Conservation (phyloP, 352 stramenopile species). For the Phytopythium mirpurense region DNA sequence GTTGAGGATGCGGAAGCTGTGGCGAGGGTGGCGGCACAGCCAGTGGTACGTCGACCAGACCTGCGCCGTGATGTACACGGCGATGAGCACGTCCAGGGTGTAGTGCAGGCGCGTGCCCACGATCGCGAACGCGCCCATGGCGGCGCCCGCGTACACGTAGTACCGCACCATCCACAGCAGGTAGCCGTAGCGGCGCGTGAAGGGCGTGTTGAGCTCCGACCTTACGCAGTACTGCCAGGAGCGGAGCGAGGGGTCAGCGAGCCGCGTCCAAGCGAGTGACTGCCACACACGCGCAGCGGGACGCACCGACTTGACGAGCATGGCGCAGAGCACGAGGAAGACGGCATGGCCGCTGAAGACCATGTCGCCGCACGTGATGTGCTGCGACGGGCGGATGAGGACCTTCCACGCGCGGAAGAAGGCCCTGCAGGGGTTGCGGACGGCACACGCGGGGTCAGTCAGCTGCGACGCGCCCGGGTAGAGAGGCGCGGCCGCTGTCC, state of each 20-base stretch:
- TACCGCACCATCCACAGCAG: constrained; percentile 81
- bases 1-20: constrained; percentile 59
- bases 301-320: constrained; percentile 73
- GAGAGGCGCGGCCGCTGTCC: constrained; percentile 9
- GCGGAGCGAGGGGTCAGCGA: constrained; percentile 3
- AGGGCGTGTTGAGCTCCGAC: constrained; percentile 81
- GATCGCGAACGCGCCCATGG: constrained; percentile 76
- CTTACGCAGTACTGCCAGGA: constrained; percentile 65
- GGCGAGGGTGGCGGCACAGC: constrained; percentile 56
- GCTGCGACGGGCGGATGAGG: constrained; percentile 71
- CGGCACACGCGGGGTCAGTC: background rate
- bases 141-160: constrained; percentile 60
- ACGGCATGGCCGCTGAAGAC: constrained; percentile 86
- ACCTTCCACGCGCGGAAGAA: constrained; percentile 81
- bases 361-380: constrained; percentile 89
- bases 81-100: constrained; percentile 83
- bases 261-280: background rate
- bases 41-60: constrained; percentile 86
- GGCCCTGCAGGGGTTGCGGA: constrained; percentile 24
- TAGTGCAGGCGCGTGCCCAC: constrained; percentile 84
- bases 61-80: constrained; percentile 81
- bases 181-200: constrained; percentile 67
- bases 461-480: too few species aligned
- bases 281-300: background rate
- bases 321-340: constrained; percentile 80